phyloP scores from a whole-genome alignment of 495 filamentous ascomycete genomes.

The Aspergillus taichungensis region DNA sequence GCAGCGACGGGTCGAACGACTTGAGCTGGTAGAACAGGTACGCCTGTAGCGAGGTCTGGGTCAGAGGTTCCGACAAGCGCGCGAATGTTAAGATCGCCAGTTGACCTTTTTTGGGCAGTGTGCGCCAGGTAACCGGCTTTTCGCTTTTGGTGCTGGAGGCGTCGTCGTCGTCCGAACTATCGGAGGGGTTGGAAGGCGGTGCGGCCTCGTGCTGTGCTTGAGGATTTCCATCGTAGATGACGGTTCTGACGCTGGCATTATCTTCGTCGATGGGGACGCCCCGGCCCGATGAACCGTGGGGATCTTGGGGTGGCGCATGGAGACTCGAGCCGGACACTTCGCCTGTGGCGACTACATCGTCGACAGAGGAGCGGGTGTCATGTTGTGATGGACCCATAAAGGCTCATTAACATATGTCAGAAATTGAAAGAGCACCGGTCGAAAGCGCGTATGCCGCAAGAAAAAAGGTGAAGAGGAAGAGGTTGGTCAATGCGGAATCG shows the following conservation, averaged over 20 bases:
- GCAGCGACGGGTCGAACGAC: conserved; percentile 55
- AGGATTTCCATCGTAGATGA: conserved; percentile 9
- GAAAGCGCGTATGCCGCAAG: no score
- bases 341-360: neutral
- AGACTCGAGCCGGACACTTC: neutral
- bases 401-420: no score
- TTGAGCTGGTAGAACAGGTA: conserved; percentile 70
- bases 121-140: conserved; percentile 53
- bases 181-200: conserved; percentile 2
- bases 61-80: conserved; percentile 68
- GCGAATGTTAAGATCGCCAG: conserved; percentile 65
- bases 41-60: conserved; percentile 65
- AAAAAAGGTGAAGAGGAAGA: no score
- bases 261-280: conserved; percentile 6
- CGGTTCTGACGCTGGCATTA: conserved; percentile 9
- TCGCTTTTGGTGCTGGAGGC: conserved; percentile 10
- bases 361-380: no score
- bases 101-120: conserved; percentile 66
- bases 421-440: no score
- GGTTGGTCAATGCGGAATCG: no score
- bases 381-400: no score
- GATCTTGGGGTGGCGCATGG: no score
- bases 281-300: no score
- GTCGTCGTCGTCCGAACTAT: neutral
- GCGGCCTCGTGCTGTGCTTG: conserved; percentile 10